Evolutionary conservation across 805 yeast species (phyloP), one percentile per base, ranked within the genome.

Genomic region (Saturnispora serradocipensis): DNA sequence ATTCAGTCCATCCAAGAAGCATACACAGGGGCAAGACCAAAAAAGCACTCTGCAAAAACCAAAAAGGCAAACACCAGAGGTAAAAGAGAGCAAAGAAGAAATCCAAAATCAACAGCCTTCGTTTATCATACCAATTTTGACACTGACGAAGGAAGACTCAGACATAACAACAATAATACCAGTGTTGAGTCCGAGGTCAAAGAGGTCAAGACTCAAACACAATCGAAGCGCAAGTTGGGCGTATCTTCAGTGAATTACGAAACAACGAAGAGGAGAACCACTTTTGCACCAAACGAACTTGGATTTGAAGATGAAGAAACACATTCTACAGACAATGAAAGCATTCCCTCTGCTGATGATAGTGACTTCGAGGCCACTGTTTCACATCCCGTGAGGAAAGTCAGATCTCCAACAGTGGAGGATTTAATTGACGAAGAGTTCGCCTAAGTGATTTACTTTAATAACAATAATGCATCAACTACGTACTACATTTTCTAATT

Each of bases 191-290:
- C 13, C 4, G 34, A 39, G 11, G 15, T 25, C 34, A 20, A 46
- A 35, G 46, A 13, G 25, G 7, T 24, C 30, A 22, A 40, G 44
- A n/a, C 24, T 22, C 28, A 38, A 10, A 28, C 38, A 18, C 49
- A 38, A 20, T 46, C 49, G 35, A 16, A 35, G 36, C 27, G 28
- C n/a, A 46, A 28, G 5, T 38, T 38, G 20, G 28, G 35, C 27
- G 5, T 8, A 25, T 28, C 35, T 27, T 38, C 55, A 8, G 52
- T 62, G 46, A 61, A 65, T 48, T 65, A 65, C 40, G 56, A 57
- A 27, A 65, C 68, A 1, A 46, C 52, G 20, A 52, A 50, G 7
- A 58, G 69, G 43, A 60, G 56, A 45, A 60, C 67, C 1, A 53
- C 49, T 4, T 56, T 63, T 46, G 53, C 58, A 9, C 65, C 67